Conservation (phyloP, 1,139 yeast genomes). For the Saccharomycopsis hybrid region DNA sequence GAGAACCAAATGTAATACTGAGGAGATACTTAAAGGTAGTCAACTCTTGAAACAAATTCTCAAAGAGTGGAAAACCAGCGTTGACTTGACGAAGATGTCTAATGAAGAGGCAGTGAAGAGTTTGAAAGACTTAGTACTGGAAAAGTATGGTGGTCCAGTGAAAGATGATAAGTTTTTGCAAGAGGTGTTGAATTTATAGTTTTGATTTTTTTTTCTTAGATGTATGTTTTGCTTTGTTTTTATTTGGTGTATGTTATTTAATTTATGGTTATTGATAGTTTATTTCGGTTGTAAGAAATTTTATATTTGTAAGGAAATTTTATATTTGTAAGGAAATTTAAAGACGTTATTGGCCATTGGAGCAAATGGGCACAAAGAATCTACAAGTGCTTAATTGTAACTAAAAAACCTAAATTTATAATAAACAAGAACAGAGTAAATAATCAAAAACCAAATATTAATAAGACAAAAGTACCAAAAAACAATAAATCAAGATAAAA, state of each 20-base stretch:
- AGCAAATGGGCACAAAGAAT: too few relatives aligned
- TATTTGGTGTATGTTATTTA: background rate
- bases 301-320: too few relatives aligned
- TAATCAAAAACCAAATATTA: too few relatives aligned
- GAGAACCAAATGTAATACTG: conserved; percentile 45
- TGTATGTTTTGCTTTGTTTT: background rate
- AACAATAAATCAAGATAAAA: too few relatives aligned
- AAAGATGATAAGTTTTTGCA: conserved; percentile 35
- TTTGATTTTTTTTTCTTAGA: background rate
- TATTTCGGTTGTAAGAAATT: too few relatives aligned
- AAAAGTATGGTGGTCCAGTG: conserved; percentile 26
- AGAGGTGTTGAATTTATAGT: conserved; percentile 29
- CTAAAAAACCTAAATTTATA: too few relatives aligned
- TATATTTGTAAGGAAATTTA: too few relatives aligned
- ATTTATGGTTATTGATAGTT: too few relatives aligned
- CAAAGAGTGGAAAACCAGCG: conserved; percentile 53
- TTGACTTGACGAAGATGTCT: conserved; percentile 25
- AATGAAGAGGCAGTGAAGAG: conserved; percentile 35
- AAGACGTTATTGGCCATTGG: too few relatives aligned
- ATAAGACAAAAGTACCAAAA: too few relatives aligned
- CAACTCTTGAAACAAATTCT: conserved; percentile 48
- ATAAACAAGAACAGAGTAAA: too few relatives aligned
- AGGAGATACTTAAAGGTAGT: conserved; percentile 53
- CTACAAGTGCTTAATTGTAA: too few relatives aligned
- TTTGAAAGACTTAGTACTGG: conserved; percentile 32